Base-by-base conservation (phyloP, 2,329 filamentous ascomycete species). In the Cladosporium cucumerinum region DNA sequence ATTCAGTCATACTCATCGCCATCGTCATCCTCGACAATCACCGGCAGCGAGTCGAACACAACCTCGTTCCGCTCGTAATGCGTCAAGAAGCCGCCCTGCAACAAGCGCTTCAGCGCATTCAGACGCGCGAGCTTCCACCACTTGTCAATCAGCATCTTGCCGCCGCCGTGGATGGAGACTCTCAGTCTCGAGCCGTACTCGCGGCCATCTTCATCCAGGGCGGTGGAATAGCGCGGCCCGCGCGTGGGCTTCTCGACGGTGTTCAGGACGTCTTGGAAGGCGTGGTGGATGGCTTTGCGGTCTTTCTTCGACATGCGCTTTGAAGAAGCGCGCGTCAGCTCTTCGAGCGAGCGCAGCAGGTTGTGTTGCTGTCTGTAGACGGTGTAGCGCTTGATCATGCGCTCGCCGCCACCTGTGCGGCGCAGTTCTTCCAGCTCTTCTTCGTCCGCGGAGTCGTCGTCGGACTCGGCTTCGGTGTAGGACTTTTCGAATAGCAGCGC, bases 401-500 rank as follows among this genome's bases (percentile, higher is more conserved):
- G 75, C 16, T 74, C 68, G 10, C 66, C 70, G 28, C 79, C 79
- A 8, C 76, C 76, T 16, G 80, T 76, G 60, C 60, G 60, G 25
- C 60, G 60, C 3, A 82, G 78, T 4, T 82, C 79, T 6, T 81
- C 79, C 1, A 82, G 79, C 48, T 85, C 82, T 16, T 77, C 75
- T 34, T 78, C 74, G 2, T 77, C 78, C 25, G 39, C 54, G 18
- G 70, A 69, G 30, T 71, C 68, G 65, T 89, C 85, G 65, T 85
- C 84, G 14, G 85, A 84, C 70, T 86, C 85, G 57, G 81, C 78
- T 39, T 83, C 82, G 0, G 84, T 85, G 74, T 85, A 87, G 65
- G 84, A 86, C 67, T 90, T 89, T 76, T 97, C 93, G 72, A 91
- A 94, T 12, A 96, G 82, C 11, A 96, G 81, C 0, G 92, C 92